These are phyloP conservation scores for Blastobotrys americana DNA, from an alignment of 805 yeast genomes.

Conservation along the genomic window DNA sequence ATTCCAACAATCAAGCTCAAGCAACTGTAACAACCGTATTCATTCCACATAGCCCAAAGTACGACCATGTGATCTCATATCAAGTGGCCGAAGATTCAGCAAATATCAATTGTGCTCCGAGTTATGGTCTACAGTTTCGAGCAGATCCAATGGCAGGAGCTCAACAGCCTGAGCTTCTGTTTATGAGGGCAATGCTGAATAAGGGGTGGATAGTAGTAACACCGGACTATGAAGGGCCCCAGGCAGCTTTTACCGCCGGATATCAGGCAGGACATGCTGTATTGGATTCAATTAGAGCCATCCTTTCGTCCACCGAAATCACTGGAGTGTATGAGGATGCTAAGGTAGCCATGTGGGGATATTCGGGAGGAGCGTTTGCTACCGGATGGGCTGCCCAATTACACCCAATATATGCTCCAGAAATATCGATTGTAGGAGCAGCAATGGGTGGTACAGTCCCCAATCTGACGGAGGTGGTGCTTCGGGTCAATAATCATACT, in stretches of 20 bases:
- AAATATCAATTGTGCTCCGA: conserved; percentile 23
- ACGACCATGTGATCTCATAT: conserved; percentile 19
- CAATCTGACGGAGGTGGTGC: conserved; percentile 15
- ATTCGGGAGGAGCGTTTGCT: conserved; percentile 62
- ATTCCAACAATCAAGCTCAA: conserved; percentile 23
- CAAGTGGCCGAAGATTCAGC: conserved; percentile 23
- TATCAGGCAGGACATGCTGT: conserved; percentile 22
- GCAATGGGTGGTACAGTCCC: conserved; percentile 27
- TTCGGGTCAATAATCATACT: conserved; percentile 17
- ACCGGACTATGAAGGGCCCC: conserved; percentile 29
- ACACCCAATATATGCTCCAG: conserved; percentile 23
- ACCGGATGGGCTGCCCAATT: conserved; percentile 46
- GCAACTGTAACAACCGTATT: conserved; percentile 25
- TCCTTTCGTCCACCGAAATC: conserved; percentile 10
- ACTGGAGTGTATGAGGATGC: conserved; percentile 31
- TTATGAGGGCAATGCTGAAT: conserved; percentile 13
- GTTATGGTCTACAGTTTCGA: conserved; percentile 17
- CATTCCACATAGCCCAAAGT: conserved; percentile 12
- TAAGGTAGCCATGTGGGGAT: conserved; percentile 75
- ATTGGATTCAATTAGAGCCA: conserved; percentile 26
- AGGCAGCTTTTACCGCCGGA: conserved; percentile 26
- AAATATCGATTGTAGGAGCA: conserved; percentile 22
- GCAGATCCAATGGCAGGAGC: conserved; percentile 3
- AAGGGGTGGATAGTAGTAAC: conserved; percentile 15
- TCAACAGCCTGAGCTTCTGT: conserved; percentile 7